Percentiles rank a stretch among this genome's conserved stretches.
phyloP scores from a whole-genome alignment of 768 basidiomycete genomes.

The Mycena vitilis region DNA sequence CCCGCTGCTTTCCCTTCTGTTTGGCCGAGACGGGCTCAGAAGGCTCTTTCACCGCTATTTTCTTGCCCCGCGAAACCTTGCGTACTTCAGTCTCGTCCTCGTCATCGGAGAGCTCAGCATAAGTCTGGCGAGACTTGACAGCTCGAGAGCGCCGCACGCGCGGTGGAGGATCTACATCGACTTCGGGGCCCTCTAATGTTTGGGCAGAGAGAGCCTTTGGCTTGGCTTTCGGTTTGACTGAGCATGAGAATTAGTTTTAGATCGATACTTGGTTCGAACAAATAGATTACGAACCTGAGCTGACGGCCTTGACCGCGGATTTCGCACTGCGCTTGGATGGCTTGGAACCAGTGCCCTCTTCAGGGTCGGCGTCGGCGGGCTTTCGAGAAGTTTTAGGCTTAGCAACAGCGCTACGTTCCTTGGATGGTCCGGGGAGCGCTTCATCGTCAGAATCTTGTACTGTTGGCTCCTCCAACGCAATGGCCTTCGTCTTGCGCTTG shows the following conservation, averaged over 20 bases:
- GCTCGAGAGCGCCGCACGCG: constrained; percentile 19
- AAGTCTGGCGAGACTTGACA: constrained; percentile 21
- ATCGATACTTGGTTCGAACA: too few species aligned
- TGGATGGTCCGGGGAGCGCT: constrained; percentile 3
- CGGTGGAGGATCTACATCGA: constrained; percentile 4
- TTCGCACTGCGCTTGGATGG: constrained; percentile 3
- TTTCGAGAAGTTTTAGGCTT: too few species aligned
- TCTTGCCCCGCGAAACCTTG: constrained; percentile 2
- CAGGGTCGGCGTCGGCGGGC: not conserved
- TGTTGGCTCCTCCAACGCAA: not conserved
- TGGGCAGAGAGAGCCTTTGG: constrained; percentile 9
- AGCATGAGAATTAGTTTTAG: not conserved
- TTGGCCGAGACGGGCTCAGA: not conserved
- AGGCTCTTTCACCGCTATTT: not conserved
- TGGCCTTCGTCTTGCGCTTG: constrained; percentile 14
- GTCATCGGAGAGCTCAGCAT: constrained; percentile 31
- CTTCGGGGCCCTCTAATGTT: not conserved
- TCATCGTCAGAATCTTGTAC: not conserved
- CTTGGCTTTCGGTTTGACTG: constrained; percentile 11
- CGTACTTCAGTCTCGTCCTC: constrained; percentile 16
- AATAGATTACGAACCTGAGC: not conserved
- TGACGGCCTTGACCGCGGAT: not conserved
- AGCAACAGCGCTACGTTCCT: not conserved
- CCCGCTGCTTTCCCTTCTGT: constrained; percentile 16
- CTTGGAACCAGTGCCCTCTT: not conserved